Evolutionary conservation across 169 alveolate species (phyloP).

Genomic region (Plasmodium billcollinsi): DNA sequence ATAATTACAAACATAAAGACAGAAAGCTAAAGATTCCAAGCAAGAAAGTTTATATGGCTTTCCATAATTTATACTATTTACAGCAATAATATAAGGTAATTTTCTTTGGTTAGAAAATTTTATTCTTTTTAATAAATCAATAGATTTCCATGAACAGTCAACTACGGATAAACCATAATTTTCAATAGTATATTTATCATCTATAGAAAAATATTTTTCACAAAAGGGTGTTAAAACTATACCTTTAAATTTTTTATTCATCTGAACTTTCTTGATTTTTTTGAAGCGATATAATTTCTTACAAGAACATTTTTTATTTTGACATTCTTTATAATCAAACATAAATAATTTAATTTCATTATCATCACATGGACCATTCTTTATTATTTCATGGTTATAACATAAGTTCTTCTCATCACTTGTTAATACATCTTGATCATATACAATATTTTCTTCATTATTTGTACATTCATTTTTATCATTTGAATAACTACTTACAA

Average conservation of each 20-base stretch:
- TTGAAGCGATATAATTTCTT: constrained; percentile 73
- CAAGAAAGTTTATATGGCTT: constrained; percentile 76
- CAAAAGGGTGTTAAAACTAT: constrained; percentile 77
- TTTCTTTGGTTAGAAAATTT: constrained; percentile 74
- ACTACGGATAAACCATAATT: constrained; percentile 63
- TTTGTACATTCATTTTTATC: background rate
- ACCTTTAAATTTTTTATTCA: constrained; percentile 76
- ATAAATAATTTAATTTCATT: constrained; percentile 57
- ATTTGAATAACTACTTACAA: background rate
- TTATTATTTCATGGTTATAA: background rate
- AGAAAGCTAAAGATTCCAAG: constrained; percentile 74
- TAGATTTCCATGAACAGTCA: constrained; percentile 78
- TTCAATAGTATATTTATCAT: constrained; percentile 65
- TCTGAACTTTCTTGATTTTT: constrained; percentile 65
- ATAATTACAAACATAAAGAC: constrained; percentile 74
- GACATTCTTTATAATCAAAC: constrained; percentile 77
- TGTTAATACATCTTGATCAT: background rate
- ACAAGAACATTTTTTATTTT: constrained; percentile 75
- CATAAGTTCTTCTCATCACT: too few relatives aligned
- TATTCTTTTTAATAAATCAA: constrained; percentile 66
- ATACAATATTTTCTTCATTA: background rate
- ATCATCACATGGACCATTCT: background rate
- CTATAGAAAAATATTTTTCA: constrained; percentile 65
- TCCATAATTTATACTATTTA: constrained; percentile 77
- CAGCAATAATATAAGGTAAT: constrained; percentile 75